Base-by-base conservation (phyloP, 805 yeast genomes). In the Phaffomyces antillensis region DNA sequence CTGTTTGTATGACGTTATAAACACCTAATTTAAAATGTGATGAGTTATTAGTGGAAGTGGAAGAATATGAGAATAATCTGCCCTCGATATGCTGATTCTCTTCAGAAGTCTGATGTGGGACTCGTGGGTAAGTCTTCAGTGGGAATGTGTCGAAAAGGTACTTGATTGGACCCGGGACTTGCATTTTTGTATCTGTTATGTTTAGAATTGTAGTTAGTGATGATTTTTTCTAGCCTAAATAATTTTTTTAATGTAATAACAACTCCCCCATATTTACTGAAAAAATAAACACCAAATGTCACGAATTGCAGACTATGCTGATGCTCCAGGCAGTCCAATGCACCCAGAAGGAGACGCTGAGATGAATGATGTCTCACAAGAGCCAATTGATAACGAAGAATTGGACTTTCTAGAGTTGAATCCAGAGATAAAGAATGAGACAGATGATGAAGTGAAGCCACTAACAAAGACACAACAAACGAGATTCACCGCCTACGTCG, bases 141-240 rank as follows among this genome's bases (percentile, higher is more conserved):
- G 88, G 88, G 52, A 81, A 79, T 2, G 65, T 54, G 39, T 72
- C 76, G 45, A 80, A 75, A 1, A 80, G 43, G 20, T 58, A 46
- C 53, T 69, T 70, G 17, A 79, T 56, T 3, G 74, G 66, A 6
- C 45, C 52, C 0, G 84, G 82, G 4, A 68, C 33, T 16, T 33
- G 39, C 36, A 39, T 37, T 24, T 5, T 32, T 36, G 7, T 20
- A 20, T 7, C 23, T 20, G 23, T 20, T 16, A 6, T 11, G 20
- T 32, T 13, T 12, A 18, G 3, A 33, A 10, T 33, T 33, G 11
- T 26, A 9, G 12, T 33, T 17, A 4, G n/a, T 9, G 20, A 32
- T 16, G 9, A n/a, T n/a, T 32, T n/a, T 15, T n/a, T 32, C 16
- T n/a, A 7, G 7, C 34, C 15, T n/a, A 15, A 31, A 3, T n/a